phyloP scores from a whole-genome alignment of 202 grass and related monocot genomes.

The Setaria viridis region DNA sequence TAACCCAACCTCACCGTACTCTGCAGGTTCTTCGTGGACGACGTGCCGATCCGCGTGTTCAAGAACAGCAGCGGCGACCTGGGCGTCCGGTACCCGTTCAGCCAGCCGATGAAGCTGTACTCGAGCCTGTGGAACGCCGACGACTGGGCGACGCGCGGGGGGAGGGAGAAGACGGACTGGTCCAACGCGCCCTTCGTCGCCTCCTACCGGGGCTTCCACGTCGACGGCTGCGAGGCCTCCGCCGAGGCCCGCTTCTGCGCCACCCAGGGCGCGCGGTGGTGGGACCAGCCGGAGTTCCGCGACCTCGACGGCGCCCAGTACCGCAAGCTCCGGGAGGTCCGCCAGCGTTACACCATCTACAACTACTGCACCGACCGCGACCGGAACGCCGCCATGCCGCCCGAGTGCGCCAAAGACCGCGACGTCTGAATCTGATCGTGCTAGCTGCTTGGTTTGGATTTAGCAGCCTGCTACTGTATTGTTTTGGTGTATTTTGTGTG shows the following conservation, averaged over 20 bases:
- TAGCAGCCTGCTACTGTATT: too few species aligned
- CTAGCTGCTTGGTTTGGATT: too few species aligned
- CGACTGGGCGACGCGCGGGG: conserved; percentile 91
- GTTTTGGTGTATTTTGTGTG: too few species aligned
- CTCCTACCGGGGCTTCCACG: conserved; percentile 84
- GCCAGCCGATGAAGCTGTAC: conserved; percentile 98
- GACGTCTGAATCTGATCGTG: conserved; percentile 30
- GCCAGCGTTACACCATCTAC: conserved; percentile 75
- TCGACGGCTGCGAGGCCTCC: conserved; percentile 93
- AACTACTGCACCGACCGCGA: conserved; percentile 87
- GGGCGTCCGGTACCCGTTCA: conserved; percentile 76
- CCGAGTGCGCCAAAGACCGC: conserved; percentile 63
- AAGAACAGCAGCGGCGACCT: conserved; percentile 76
- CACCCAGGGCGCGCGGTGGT: conserved; percentile 86
- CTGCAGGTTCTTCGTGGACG: conserved; percentile 84
- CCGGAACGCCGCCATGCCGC: conserved; percentile 41
- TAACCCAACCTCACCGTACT: too few species aligned
- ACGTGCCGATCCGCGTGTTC: conserved; percentile 89
- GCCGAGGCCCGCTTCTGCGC: conserved; percentile 75
- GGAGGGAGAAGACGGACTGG: conserved; percentile 94
- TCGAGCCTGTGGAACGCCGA: conserved; percentile 95
- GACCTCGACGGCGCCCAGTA: conserved; percentile 87
- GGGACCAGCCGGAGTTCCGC: conserved; percentile 81
- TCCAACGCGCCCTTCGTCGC: conserved; percentile 82
- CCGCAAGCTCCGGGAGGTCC: conserved; percentile 58